Percentiles rank a stretch among this genome's conserved stretches.
These are phyloP conservation scores for Gamarada debralockiae DNA, from an alignment of 495 filamentous ascomycete species.

Conservation along the genomic window DNA sequence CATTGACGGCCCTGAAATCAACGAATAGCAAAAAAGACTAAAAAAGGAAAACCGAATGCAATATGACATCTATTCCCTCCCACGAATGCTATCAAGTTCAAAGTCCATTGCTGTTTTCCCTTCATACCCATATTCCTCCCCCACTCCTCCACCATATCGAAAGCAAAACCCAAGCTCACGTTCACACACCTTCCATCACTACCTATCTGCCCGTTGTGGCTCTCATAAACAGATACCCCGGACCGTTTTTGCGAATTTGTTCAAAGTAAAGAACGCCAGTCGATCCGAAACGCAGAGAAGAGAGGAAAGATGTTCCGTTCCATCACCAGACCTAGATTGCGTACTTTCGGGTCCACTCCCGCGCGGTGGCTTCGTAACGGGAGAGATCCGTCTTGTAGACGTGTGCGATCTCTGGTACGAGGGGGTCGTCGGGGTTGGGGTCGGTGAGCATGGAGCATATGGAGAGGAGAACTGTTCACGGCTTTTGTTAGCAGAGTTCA, in stretches of 20 bases:
- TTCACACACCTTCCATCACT: neutral
- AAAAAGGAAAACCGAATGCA: constrained; percentile 15
- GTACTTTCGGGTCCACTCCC: constrained; percentile 99
- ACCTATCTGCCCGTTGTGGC: neutral
- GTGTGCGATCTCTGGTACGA: constrained; percentile 97
- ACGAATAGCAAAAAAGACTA: constrained; percentile 1
- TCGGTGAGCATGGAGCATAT: constrained; percentile 99
- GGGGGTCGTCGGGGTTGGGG: constrained; percentile 96
- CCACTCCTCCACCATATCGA: neutral
- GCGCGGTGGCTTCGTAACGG: constrained; percentile 91
- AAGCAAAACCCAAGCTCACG: neutral
- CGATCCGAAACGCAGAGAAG: constrained; percentile 20
- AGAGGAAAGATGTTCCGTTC: constrained; percentile 10
- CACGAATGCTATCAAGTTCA: constrained; percentile 17
- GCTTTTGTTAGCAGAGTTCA: neutral
- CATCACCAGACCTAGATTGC: constrained; percentile 58
- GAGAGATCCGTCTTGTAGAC: constrained; percentile 99
- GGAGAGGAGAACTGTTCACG: constrained; percentile 72
- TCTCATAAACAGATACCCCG: constrained; percentile 8
- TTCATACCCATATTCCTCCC: neutral
- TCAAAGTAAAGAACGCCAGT: constrained; percentile 20
- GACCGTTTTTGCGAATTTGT: constrained; percentile 13
- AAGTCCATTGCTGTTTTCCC: neutral
- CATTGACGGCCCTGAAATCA: neutral
- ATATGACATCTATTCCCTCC: constrained; percentile 21